phyloP scores from a whole-genome alignment of 2,329 filamentous ascomycete genomes.

The Intubia oerlemansii region DNA sequence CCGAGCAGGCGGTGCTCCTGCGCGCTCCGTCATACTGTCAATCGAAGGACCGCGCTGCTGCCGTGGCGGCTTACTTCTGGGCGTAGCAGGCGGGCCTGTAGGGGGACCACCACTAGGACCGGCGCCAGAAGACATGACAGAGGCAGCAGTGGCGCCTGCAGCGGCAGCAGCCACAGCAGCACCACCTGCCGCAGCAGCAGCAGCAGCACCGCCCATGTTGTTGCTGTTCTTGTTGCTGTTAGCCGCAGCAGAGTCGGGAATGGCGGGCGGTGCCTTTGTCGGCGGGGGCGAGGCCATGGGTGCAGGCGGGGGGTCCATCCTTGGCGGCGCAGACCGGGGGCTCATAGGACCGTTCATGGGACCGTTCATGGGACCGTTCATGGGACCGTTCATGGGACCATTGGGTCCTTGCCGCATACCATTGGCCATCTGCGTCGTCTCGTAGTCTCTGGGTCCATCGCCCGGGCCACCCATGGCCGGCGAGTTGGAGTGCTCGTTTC shows the following conservation, averaged over 20 bases:
- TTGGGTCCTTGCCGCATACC: neutral
- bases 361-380: no score
- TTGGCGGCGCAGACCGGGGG: no score
- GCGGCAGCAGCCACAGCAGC: slow-evolving; percentile 7
- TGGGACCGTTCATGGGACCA: neutral
- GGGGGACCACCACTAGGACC: no score
- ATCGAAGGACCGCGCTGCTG: slow-evolving; percentile 43
- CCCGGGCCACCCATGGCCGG: slow-evolving; percentile 9
- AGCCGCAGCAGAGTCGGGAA: no score
- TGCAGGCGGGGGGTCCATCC: no score
- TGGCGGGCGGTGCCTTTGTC: no score
- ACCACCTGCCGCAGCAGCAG: slow-evolving; percentile 1
- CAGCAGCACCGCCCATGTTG: slow-evolving; percentile 1
- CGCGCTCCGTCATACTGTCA: slow-evolving; percentile 42
- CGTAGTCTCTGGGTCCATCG: no score
- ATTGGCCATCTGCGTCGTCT: no score
- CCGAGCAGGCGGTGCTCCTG: slow-evolving; percentile 31
- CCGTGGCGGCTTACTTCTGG: slow-evolving; percentile 22
- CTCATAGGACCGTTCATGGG: no score
- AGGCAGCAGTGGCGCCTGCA: no score
- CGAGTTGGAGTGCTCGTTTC: slow-evolving; percentile 17
- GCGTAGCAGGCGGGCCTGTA: slow-evolving; percentile 1
- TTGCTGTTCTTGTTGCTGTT: neutral
- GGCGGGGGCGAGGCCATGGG: no score
- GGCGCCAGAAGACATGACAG: no score